Base-by-base conservation (phyloP, 768 basidiomycete genomes). In the Fomitopsis serialis region DNA sequence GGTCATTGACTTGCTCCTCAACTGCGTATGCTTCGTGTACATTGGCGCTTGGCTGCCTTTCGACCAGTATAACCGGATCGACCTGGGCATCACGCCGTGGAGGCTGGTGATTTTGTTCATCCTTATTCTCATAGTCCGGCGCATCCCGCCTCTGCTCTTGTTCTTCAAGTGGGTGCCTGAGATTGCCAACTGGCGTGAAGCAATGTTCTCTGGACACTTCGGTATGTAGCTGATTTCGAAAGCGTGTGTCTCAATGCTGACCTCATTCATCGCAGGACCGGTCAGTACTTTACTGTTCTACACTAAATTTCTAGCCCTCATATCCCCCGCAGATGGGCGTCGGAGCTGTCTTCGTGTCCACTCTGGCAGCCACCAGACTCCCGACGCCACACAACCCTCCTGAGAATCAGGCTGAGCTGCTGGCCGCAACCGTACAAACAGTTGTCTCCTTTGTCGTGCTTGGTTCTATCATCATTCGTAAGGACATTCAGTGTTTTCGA, bases 171-270 rank as follows among this genome's bases (percentile, higher is more conserved):
- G 83, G 78, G 80, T 97, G 13, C 96, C 95, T 0, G 95, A 98
- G 67, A 89, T 98, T 59, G 67, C 70, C 36, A 84, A 80, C 21
- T 89, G 92, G 84, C 76, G 80, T 43, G 92, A 98, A 70, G 95
- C 96, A 0, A 58, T 93, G 3, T 97, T 98, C 66, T 82, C 80
- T 4, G 96, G 96, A 2, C 94, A 97, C 73, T 98, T 96, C 65
- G 94, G 87, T 82, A 61, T 13, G 69, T 65, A 8, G 35, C 35
- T 27, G 13, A 35, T 7, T 17, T 21, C 27, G 8, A 1, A 17
- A 44, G 24, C 47, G 53, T 17, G 34, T 43, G 6, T 47, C 15
- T 44, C 7, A 11, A 5, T 40, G 37, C 15, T 17, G 37, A 40
- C 15, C 6, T 6, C 8, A 5, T 19, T 7, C 1, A 21, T 34